Percentiles rank a stretch among this genome's conserved stretches.
These are phyloP conservation scores for Microascus cirrosus DNA, from an alignment of 2,329 filamentous ascomycete genomes.

Conservation along the genomic window DNA sequence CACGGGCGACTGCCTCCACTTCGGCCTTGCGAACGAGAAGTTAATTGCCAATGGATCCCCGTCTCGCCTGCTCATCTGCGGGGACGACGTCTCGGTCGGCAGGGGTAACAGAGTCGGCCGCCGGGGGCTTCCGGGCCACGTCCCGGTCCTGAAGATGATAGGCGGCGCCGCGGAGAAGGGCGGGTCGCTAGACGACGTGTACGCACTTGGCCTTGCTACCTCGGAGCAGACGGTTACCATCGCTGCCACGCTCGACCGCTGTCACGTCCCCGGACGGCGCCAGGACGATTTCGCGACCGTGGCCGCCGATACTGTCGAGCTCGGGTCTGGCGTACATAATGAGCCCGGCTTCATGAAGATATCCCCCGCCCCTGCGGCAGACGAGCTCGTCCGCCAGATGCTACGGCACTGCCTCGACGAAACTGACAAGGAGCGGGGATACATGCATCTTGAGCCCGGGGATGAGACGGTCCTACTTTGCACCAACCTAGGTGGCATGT, in stretches of 20 bases:
- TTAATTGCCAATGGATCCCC: conserved; percentile 41
- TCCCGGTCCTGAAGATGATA: conserved; percentile 47
- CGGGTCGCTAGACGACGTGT: conserved; percentile 36
- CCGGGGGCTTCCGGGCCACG: conserved; percentile 49
- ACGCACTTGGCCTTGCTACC: conserved; percentile 36
- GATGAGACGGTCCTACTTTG: conserved; percentile 42
- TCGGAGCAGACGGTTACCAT: conserved; percentile 43
- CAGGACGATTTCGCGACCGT: not conserved
- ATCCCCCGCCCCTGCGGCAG: conserved; percentile 35
- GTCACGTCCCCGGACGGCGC: conserved; percentile 41
- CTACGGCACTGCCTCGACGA: conserved; percentile 49
- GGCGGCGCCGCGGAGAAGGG: conserved; percentile 36
- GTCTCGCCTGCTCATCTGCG: conserved; percentile 42
- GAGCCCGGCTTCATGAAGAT: conserved; percentile 51
- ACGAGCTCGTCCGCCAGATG: conserved; percentile 43
- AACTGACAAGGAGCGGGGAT: conserved; percentile 35
- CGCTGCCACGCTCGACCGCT: conserved; percentile 48
- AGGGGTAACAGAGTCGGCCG: conserved; percentile 43
- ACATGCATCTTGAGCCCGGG: conserved; percentile 31
- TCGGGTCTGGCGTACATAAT: conserved; percentile 59
- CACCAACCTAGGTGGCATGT: conserved; percentile 50
- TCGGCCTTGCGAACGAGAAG: conserved; percentile 47
- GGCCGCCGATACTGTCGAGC: conserved; percentile 36
- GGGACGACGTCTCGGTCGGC: conserved; percentile 55
- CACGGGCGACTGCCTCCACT: conserved; percentile 52